A percentile compares a stretch with the other conserved stretches of the same genome.
Conservation (phyloP, 257 asterid genomes). For the Solanum chmielewskii region DNA sequence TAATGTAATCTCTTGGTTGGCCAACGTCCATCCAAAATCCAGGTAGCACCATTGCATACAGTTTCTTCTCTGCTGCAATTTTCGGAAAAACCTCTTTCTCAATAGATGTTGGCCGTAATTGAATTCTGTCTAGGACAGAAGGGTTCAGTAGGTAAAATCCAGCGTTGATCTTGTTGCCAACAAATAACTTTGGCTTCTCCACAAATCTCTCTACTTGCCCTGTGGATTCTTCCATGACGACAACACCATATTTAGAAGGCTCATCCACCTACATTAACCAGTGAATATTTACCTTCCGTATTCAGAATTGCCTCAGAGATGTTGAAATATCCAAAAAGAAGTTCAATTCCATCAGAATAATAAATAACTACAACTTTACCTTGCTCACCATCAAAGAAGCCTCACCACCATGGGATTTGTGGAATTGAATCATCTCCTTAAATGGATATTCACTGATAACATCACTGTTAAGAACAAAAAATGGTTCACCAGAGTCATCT, state of each 20-base stretch:
- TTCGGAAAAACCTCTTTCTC: slow-evolving; percentile 71
- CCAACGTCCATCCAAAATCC: slow-evolving; percentile 91
- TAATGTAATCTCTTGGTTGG: slow-evolving; percentile 69
- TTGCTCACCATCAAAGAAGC: slow-evolving; percentile 96
- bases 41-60: slow-evolving; percentile 61
- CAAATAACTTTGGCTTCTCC: slow-evolving; percentile 68
- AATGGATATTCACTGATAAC: slow-evolving; percentile 91
- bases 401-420: slow-evolving; percentile 92
- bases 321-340: background rate
- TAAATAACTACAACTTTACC: slow-evolving; percentile 1
- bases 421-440: slow-evolving; percentile 78
- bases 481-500: slow-evolving; percentile 80
- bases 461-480: slow-evolving; percentile 94
- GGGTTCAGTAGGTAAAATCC: slow-evolving; percentile 66
- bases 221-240: slow-evolving; percentile 49
- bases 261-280: slow-evolving; percentile 51
- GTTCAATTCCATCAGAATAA: background rate
- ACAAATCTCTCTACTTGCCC: slow-evolving; percentile 71
- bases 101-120: slow-evolving; percentile 67
- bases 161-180: slow-evolving; percentile 74
- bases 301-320: background rate
- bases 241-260: slow-evolving; percentile 73
- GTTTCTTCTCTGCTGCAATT: slow-evolving; percentile 44
- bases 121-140: slow-evolving; percentile 51
- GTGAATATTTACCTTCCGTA: background rate